Conservation (phyloP, 257 asterid species). For the Nicotiana benthamiana region DNA sequence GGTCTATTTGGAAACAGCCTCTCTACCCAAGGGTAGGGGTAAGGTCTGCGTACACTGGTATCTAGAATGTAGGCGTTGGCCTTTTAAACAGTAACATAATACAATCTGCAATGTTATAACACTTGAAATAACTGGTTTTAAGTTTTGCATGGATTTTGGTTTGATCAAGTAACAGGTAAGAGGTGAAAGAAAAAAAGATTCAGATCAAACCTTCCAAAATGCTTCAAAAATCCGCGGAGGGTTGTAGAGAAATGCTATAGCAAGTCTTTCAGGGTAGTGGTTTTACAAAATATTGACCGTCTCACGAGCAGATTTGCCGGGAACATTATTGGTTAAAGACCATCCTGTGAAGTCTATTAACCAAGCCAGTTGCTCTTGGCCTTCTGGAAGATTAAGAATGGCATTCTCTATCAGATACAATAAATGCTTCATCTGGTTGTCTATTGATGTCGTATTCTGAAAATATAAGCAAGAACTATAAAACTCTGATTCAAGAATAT, state of each 20-base stretch:
- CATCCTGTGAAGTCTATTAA: constrained; percentile 87
- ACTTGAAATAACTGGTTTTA: not conserved
- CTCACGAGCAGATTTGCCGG: constrained; percentile 79
- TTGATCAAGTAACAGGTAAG: not conserved
- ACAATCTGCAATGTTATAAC: not conserved
- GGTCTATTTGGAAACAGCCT: too few relatives aligned
- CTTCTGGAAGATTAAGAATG: constrained; percentile 86
- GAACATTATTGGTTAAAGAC: constrained; percentile 71
- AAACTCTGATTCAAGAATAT: not conserved
- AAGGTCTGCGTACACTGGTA: not conserved
- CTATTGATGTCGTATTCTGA: constrained; percentile 77
- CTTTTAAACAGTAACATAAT: not conserved
- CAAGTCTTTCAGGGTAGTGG: constrained; percentile 90
- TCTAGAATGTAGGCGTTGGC: not conserved
- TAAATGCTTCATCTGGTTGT: constrained; percentile 77
- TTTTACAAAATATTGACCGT: constrained; percentile 66
- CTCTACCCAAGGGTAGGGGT: too few relatives aligned
- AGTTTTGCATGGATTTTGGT: not conserved
- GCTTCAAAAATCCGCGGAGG: constrained; percentile 93
- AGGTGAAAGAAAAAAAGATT: not conserved
- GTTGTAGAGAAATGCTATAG: constrained; percentile 66
- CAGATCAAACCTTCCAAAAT: constrained; percentile 79
- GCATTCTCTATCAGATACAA: constrained; percentile 91
- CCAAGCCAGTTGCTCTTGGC: constrained; percentile 94
- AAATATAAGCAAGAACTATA: not conserved